Percentiles rank a stretch among this genome's conserved stretches.
Evolutionary conservation across 2,329 filamentous ascomycete genomes (phyloP).

Genomic region (Davidsoniella virescens): DNA sequence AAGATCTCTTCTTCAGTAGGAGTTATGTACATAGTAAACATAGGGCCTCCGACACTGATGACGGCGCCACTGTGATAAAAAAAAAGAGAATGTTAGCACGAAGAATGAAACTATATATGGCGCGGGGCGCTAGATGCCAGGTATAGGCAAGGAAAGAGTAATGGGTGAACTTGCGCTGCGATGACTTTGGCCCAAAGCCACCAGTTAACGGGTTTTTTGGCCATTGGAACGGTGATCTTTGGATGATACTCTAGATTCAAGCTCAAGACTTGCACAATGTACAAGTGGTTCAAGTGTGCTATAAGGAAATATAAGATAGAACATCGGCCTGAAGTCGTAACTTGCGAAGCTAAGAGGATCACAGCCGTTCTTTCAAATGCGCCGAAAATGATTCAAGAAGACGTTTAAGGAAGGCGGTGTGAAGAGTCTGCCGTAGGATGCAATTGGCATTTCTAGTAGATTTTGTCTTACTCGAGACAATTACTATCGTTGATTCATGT

Average conservation of each 20-base stretch:
- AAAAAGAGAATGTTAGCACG: neutral
- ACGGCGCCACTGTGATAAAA: conserved; percentile 41
- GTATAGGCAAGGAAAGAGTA: neutral
- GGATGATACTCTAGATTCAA: no score
- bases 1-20: conserved; percentile 89
- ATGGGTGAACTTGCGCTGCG: conserved; percentile 36
- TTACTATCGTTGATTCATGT: no score
- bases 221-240: neutral
- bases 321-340: neutral
- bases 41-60: conserved; percentile 70
- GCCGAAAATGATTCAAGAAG: conserved; percentile 7
- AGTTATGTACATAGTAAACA: conserved; percentile 60
- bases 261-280: neutral
- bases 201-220: conserved; percentile 22
- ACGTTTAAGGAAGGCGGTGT: conserved; percentile 7
- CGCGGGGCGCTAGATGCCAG: no score
- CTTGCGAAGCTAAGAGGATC: neutral
- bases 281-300: neutral
- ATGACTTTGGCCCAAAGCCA: conserved; percentile 53
- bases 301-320: neutral
- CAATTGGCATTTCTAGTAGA: neutral
- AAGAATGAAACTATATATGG: no score
- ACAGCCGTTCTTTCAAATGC: conserved; percentile 7
- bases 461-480: no score
- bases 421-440: neutral